phyloP scores from a whole-genome alignment of 306 rosid species.

The Trifolium subterraneum region DNA sequence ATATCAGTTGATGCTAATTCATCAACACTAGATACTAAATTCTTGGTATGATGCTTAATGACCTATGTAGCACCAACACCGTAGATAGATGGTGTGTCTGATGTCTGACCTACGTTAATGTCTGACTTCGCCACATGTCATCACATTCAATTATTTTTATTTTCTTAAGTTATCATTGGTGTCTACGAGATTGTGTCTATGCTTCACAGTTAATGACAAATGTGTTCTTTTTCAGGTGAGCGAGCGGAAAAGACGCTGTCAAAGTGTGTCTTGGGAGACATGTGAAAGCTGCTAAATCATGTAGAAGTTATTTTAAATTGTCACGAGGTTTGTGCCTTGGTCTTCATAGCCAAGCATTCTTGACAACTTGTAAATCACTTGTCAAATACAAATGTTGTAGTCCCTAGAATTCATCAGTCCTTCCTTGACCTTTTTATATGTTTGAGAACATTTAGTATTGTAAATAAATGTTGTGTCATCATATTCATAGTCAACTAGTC shows the following conservation, averaged over 20 bases:
- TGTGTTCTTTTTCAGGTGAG: slow-evolving; percentile 47
- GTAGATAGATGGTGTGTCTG: neutral
- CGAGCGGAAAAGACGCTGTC: slow-evolving; percentile 50
- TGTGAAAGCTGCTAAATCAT: slow-evolving; percentile 47
- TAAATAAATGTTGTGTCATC: slow-evolving; percentile 4
- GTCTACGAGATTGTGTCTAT: neutral
- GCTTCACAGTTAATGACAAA: neutral
- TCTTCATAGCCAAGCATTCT: slow-evolving; percentile 3
- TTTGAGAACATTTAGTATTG: neutral
- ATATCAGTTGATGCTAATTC: no score
- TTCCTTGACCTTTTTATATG: slow-evolving; percentile 10
- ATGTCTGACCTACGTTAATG: neutral
- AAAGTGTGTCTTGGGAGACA: slow-evolving; percentile 44
- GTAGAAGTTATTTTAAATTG: slow-evolving; percentile 1
- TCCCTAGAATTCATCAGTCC: slow-evolving; percentile 17
- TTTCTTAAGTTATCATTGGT: neutral
- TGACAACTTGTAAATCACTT: slow-evolving; percentile 24
- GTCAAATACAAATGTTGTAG: slow-evolving; percentile 25
- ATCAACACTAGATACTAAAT: no score
- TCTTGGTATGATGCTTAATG: neutral
- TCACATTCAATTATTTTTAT: neutral
- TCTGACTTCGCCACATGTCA: neutral
- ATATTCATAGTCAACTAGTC: neutral
- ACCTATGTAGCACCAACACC: neutral
- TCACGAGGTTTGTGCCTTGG: slow-evolving; percentile 2